Percentiles rank a stretch among this genome's conserved stretches.
Conservation (phyloP, 2,329 filamentous ascomycete species). For the Penicillium hesseltinei region DNA sequence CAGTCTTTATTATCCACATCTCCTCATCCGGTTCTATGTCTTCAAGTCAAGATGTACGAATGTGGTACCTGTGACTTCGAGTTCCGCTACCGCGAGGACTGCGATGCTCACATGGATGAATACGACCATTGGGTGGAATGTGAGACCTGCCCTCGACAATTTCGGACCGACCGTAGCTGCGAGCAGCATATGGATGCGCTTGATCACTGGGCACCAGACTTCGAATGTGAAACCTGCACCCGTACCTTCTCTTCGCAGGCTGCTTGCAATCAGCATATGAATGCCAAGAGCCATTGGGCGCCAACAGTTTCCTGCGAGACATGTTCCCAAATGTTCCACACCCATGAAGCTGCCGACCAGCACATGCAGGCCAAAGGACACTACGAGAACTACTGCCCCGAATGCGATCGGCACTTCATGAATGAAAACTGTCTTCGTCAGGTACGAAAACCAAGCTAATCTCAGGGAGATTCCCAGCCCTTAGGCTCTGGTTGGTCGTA, state of each 20-base stretch:
- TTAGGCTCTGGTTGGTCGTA: neutral
- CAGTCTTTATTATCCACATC: neutral
- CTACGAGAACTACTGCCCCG: constrained; percentile 28
- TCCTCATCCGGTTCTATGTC: neutral
- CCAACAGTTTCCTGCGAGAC: neutral
- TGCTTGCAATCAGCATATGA: constrained; percentile 26
- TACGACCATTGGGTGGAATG: neutral
- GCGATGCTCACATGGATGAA: neutral
- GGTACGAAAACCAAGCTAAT: constrained; percentile 14
- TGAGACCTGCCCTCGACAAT: neutral
- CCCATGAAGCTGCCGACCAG: constrained; percentile 14
- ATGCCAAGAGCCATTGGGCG: neutral
- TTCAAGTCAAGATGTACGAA: neutral
- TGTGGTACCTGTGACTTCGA: neutral
- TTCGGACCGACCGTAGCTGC: neutral
- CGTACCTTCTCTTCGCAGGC: constrained; percentile 12
- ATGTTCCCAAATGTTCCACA: neutral
- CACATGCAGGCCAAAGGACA: constrained; percentile 26
- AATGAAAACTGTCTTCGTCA: constrained; percentile 33
- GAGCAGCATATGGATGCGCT: neutral
- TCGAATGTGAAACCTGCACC: constrained; percentile 24
- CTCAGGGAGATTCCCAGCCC: neutral
- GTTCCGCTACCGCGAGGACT: neutral
- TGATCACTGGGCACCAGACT: neutral
- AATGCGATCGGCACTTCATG: constrained; percentile 30